Conservation (phyloP, 108 stramenopile genomes). For the Stephanodiscus minutulus region DNA sequence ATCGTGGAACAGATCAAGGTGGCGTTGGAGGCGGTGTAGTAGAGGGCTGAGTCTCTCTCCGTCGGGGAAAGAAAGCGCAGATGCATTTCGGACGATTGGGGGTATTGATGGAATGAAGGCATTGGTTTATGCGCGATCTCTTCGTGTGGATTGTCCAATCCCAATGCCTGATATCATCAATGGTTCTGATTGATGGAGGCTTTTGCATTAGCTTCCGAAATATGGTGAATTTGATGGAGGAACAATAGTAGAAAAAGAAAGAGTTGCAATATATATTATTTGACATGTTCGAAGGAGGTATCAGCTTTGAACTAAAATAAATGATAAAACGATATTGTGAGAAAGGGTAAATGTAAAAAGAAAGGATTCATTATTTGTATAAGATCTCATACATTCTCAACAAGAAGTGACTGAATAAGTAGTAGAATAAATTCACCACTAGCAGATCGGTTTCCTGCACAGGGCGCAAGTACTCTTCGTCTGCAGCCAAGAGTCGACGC, state of each 20-base stretch:
- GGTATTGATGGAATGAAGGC: slow-evolving; percentile 7
- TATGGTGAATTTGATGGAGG: too few species aligned
- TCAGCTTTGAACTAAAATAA: too few species aligned
- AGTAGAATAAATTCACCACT: too few species aligned
- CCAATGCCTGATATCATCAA: slow-evolving; percentile 5
- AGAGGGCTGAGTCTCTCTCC: too few species aligned
- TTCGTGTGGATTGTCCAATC: not conserved
- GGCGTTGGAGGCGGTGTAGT: slow-evolving; percentile 34
- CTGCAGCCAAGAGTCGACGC: slow-evolving; percentile 87
- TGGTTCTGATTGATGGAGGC: not conserved
- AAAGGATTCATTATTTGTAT: too few species aligned
- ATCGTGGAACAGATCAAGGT: slow-evolving; percentile 51
- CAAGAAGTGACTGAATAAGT: too few species aligned
- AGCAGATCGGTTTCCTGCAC: slow-evolving; percentile 73
- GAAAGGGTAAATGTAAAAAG: too few species aligned
- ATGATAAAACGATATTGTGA: too few species aligned
- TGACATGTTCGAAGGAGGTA: too few species aligned
- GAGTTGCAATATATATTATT: not conserved
- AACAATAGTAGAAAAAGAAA: not conserved
- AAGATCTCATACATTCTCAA: too few species aligned
- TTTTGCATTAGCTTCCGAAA: not conserved
- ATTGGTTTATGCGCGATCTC: not conserved
- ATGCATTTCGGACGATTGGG: not conserved
- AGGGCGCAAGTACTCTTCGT: slow-evolving; percentile 90
- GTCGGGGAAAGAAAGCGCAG: not conserved